These are phyloP conservation scores for Linum tenue DNA, from an alignment of 345 rosid genomes.

Conservation along the genomic window DNA sequence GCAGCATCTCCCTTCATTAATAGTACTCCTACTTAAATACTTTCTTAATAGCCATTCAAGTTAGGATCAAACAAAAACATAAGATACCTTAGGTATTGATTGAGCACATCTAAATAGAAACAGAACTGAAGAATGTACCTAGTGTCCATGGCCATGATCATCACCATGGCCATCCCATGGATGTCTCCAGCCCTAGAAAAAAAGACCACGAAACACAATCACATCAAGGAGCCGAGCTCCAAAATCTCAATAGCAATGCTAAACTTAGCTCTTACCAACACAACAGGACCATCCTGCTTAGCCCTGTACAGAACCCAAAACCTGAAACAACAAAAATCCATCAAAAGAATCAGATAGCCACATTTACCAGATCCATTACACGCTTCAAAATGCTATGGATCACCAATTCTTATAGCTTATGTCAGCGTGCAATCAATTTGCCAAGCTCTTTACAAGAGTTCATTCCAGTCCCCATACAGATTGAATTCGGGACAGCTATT, in stretches of 20 bases:
- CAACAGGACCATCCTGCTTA: slow-evolving; percentile 91
- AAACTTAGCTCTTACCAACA: slow-evolving; percentile 44
- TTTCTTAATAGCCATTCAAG: no score
- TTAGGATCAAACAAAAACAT: background rate
- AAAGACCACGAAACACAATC: slow-evolving; percentile 3
- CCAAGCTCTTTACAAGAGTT: no score
- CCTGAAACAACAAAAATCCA: slow-evolving; percentile 38
- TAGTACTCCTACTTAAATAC: no score
- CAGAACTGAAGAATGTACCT: slow-evolving; percentile 16
- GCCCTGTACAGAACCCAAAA: slow-evolving; percentile 95
- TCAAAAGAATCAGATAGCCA: background rate
- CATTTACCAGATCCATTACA: background rate
- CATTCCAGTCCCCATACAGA: no score
- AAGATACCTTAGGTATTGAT: no score
- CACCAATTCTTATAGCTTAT: background rate
- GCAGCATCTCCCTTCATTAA: no score
- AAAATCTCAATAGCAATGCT: background rate
- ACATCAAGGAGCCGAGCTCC: background rate
- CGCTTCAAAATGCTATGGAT: background rate
- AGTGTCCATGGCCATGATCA: slow-evolving; percentile 56
- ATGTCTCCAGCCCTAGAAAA: slow-evolving; percentile 81
- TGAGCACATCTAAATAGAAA: background rate
- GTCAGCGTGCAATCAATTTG: no score
- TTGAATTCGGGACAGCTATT: no score
- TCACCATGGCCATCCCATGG: slow-evolving; percentile 98